Base-by-base conservation (phyloP, 768 basidiomycete species). In the Neoboletus magnificus region DNA sequence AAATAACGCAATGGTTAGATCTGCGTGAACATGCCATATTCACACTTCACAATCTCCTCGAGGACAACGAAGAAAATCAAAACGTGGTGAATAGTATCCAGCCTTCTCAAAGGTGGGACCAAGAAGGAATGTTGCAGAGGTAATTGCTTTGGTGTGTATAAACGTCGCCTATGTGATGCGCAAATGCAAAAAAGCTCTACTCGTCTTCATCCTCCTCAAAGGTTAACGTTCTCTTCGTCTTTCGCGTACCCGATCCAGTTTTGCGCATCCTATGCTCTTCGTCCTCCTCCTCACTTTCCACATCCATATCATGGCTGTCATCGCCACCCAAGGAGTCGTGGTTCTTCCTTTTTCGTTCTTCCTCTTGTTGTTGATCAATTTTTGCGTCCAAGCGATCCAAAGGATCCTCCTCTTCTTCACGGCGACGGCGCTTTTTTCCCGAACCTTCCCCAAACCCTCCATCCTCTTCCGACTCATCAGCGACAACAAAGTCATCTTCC, bases 21-120 rank as follows among this genome's bases (percentile, higher is more conserved):
- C 75, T 98, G 45, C 86, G 93, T 20, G 95, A 98, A 73, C 91
- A 97, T 66, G 93, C 94, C 2, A 82, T 98, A 40, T 86, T 97
- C 60, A 81, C 92, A 20, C 76, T 97, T 20, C 83, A 84, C 42
- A 91, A 90, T 70, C 70, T 96, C 12, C 77, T 98, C 53, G 78
- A 86, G 60, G 77, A 79, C 36, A 97, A 97, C 68, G 58, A 71
- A 29, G 87, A 87, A 56, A 97, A 92, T 62, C 93, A 98, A 71
- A 79, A 77, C 3, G 77, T 91, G 40, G 87, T 98, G 45, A 80
- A 86, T 54, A 81, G 82, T 51, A 82, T 93, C 58, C 81, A 85
- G 65, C 87, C 86, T 27, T 73, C 79, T 20, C 77, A 78, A 54
- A 75, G 79, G 52, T 84, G 85, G 78, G 80, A 79, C 55, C 78